Conservation (phyloP, 805 yeast genomes). For the Saturnispora silvae region DNA sequence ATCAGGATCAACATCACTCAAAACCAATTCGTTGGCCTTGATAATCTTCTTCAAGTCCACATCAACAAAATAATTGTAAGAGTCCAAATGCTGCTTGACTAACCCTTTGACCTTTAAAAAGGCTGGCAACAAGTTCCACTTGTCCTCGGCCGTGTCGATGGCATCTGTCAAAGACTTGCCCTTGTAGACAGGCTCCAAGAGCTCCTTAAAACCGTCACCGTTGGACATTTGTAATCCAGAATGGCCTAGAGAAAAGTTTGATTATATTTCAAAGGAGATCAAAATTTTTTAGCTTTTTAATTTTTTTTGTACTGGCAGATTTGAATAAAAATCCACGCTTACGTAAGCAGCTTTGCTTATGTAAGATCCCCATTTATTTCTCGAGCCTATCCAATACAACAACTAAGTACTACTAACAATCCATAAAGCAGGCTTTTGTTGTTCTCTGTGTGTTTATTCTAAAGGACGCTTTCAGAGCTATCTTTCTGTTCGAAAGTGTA, state of each 20-base stretch:
- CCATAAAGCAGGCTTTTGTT: no score
- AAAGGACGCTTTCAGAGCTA: no score
- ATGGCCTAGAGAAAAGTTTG: background rate
- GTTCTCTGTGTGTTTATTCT: background rate
- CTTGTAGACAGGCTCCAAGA: constrained; percentile 69
- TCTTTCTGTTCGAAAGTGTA: no score
- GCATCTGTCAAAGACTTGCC: constrained; percentile 85
- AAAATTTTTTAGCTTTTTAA: constrained; percentile 1
- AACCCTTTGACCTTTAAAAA: constrained; percentile 90
- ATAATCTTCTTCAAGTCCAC: constrained; percentile 87
- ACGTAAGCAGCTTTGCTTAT: no score
- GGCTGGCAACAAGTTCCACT: constrained; percentile 95
- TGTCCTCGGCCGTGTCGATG: constrained; percentile 85
- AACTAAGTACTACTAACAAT: no score
- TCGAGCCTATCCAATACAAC: no score
- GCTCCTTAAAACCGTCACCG: constrained; percentile 55
- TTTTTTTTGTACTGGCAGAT: no score
- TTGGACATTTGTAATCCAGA: constrained; percentile 4
- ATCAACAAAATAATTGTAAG: constrained; percentile 95
- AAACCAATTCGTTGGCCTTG: constrained; percentile 76
- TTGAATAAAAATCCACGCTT: no score
- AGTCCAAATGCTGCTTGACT: constrained; percentile 94
- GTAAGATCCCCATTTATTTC: no score
- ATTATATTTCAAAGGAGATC: background rate
- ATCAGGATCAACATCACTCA: constrained; percentile 95